These are phyloP conservation scores for Rosa rugosa DNA, from an alignment of 306 rosid genomes.

Conservation along the genomic window DNA sequence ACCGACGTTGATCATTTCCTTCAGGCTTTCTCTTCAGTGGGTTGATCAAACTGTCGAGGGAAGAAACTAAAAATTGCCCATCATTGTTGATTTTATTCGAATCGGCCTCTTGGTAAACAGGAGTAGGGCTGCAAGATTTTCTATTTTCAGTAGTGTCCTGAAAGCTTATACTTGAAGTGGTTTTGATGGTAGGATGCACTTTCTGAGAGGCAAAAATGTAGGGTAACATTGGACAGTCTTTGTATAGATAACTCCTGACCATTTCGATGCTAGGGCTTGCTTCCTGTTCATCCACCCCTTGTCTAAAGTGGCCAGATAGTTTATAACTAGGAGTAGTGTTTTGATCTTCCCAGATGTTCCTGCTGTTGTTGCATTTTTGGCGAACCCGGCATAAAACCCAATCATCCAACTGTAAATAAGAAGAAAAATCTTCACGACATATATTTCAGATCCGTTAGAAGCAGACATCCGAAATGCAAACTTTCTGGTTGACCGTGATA, in stretches of 20 bases:
- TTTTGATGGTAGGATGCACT: slow-evolving; percentile 25
- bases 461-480: background rate
- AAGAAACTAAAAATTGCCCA: slow-evolving; percentile 29
- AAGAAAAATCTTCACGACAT: background rate
- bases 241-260: slow-evolving; percentile 33
- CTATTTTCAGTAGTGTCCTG: slow-evolving; percentile 12
- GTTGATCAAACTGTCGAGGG: slow-evolving; percentile 33
- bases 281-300: slow-evolving; percentile 28
- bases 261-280: slow-evolving; percentile 39
- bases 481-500: background rate
- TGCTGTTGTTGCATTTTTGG: slow-evolving; percentile 36
- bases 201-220: slow-evolving; percentile 48
- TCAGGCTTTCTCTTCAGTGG: slow-evolving; percentile 45
- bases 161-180: slow-evolving; percentile 38
- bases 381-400: slow-evolving; percentile 76
- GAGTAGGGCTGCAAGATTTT: slow-evolving; percentile 24
- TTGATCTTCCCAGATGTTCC: slow-evolving; percentile 45
- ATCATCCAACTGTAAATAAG: slow-evolving; percentile 53
- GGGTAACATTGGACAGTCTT: slow-evolving; percentile 64
- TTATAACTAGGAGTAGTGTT: slow-evolving; percentile 32
- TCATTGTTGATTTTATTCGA: slow-evolving; percentile 5
- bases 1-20: slow-evolving; percentile 24
- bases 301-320: slow-evolving; percentile 30
- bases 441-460: background rate
- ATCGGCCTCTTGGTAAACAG: slow-evolving; percentile 19